Evolutionary conservation across 495 filamentous ascomycete species (phyloP), one percentile per base, ranked within the genome.

Genomic region (Sphaerosporella brunnea): DNA sequence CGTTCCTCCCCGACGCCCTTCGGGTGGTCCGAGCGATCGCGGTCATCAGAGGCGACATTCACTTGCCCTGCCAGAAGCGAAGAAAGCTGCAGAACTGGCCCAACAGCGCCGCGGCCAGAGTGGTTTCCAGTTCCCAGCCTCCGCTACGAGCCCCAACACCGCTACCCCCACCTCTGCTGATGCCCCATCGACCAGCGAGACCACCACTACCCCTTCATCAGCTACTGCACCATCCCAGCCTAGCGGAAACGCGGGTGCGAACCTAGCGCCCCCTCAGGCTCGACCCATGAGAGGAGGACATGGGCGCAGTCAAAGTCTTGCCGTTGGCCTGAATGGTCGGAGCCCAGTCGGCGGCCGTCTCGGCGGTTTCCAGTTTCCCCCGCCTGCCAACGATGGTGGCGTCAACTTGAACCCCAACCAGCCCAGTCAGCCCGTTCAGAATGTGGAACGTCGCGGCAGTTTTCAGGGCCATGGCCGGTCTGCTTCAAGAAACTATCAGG

Each of bases 41-140:
- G 90, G 87, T 41, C 90, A 97, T 62, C 82, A 90, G 63, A 78
- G 90, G 52, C 81, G 90, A 62, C 90, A 97, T 65, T 97, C 90
- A 16, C 73, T 97, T 46, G 92, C 86, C 38, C 66, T 97, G 47
- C 83, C 87, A 2, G 90, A 97, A 64, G 90, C 90, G 23, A 96
- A 93, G 70, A 95, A 93, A 67, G 92, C 92, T 23, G 90, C 90
- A 36, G 90, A 97, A 62, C 64, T 93, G 16, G 90, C 90, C 36
- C 92, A 97, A 66, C 87, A 94, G 66, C 96, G 95, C 67, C 74
- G 88, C 59, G 90, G 84, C 21, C 87, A 87, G 10, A 2, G 32
- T 25, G 45, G 45, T 18, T 97, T 97, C 64, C 92, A 96, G 63
- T 97, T 97, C 62, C 92, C 90, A 40, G 73, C 78, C 36, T 80